These are phyloP conservation scores for Polytrichum formosum DNA, from an alignment of 225 moss, liverwort and hornwort genomes.

Conservation along the genomic window DNA sequence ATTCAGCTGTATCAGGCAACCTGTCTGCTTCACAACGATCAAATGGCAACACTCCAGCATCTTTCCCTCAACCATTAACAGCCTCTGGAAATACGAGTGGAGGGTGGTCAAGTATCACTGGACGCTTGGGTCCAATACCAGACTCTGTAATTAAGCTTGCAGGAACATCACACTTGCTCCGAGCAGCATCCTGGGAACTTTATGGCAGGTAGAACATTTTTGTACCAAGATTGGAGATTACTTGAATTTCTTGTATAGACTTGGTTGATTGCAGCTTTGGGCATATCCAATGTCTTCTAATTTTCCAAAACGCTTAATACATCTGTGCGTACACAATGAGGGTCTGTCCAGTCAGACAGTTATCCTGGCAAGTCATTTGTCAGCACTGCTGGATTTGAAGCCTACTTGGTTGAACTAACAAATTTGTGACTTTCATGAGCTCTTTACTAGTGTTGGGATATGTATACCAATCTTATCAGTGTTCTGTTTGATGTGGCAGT, in stretches of 20 bases:
- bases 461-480: background rate
- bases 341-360: too few species aligned
- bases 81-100: slow-evolving; percentile 29
- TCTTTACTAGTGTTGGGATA: too few species aligned
- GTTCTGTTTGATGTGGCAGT: slow-evolving; percentile 28
- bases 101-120: slow-evolving; percentile 62
- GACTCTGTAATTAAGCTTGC: slow-evolving; percentile 73
- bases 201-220: slow-evolving; percentile 38
- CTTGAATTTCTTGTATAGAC: too few species aligned
- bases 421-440: too few species aligned
- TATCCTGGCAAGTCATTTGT: too few species aligned
- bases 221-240: background rate
- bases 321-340: too few species aligned
- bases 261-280: too few species aligned
- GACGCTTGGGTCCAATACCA: slow-evolving; percentile 60
- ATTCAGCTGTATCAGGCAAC: slow-evolving; percentile 15
- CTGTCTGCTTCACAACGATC: slow-evolving; percentile 40
- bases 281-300: too few species aligned
- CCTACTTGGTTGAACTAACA: too few species aligned
- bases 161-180: slow-evolving; percentile 79
- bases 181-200: slow-evolving; percentile 90
- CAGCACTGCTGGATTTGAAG: too few species aligned
- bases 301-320: too few species aligned
- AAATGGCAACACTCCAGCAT: slow-evolving; percentile 28
- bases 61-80: slow-evolving; percentile 23